Conservation (phyloP, 805 yeast species). For the Ogataea wickerhamii region DNA sequence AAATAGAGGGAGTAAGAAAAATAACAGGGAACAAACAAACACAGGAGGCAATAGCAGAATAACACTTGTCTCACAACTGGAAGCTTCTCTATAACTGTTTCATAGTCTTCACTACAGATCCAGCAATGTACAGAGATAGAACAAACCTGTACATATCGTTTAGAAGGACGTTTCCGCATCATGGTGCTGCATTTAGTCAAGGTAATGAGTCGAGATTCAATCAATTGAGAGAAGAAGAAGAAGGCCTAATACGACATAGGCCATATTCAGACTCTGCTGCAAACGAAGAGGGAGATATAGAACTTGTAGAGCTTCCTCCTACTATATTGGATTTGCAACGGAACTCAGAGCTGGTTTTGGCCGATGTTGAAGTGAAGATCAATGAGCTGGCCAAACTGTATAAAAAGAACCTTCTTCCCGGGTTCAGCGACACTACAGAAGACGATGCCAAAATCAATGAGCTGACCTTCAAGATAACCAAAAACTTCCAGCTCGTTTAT, state of each 20-base stretch:
- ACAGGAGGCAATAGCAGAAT: too few relatives aligned
- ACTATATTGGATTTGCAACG: slow-evolving; percentile 69
- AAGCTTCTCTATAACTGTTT: too few relatives aligned
- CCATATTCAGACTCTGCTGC: slow-evolving; percentile 21
- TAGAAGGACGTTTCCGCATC: slow-evolving; percentile 84
- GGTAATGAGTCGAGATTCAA: slow-evolving; percentile 30
- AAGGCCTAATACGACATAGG: slow-evolving; percentile 44
- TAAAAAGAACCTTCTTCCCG: slow-evolving; percentile 80
- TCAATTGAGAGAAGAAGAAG: slow-evolving; percentile 50
- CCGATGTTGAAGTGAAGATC: slow-evolving; percentile 49
- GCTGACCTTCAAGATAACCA: slow-evolving; percentile 70
- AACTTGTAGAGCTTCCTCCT: slow-evolving; percentile 69
- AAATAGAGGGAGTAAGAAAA: too few relatives aligned
- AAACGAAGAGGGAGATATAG: slow-evolving; percentile 39
- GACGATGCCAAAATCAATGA: slow-evolving; percentile 79
- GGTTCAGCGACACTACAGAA: slow-evolving; percentile 72
- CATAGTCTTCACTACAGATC: too few relatives aligned
- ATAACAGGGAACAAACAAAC: too few relatives aligned
- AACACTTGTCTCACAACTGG: too few relatives aligned
- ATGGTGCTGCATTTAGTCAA: slow-evolving; percentile 28
- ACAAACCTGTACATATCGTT: slow-evolving; percentile 89
- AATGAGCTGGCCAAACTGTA: slow-evolving; percentile 65
- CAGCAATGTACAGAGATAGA: slow-evolving; percentile 80
- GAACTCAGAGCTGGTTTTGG: slow-evolving; percentile 64
- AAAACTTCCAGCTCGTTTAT: slow-evolving; percentile 75